Evolutionary conservation across 1,139 yeast genomes (phyloP), one percentile per base, ranked within the genome.

Genomic region (Arxiozyma bovina): DNA sequence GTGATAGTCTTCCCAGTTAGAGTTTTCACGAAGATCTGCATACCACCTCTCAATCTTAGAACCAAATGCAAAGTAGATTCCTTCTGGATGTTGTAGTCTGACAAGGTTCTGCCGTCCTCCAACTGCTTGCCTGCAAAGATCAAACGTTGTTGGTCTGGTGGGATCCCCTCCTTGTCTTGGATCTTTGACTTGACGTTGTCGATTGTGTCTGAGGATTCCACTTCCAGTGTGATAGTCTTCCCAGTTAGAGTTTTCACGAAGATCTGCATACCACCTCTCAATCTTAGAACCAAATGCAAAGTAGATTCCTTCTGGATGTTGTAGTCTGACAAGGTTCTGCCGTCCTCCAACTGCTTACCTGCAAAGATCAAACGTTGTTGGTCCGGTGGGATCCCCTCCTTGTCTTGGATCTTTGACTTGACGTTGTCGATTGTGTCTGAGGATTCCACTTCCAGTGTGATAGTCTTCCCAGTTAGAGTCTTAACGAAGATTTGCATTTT

Each of bases 351-450:
- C 79, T 90, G 97, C 82, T 90, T 91, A 85, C 98, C 98, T 73
- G 97, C 98, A 75, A 91, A 91, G 82, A 91, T 89, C 74, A 91
- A 82, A 80, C 97, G 87, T 80, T 91, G 97, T 78, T 90, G 96
- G 77, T 90, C 98, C 65, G 97, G 96, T 75, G 97, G 97, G 70
- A 91, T 90, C 71, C 97, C 97, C 77, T 90, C 97, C 81, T 89
- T 89, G 83, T 89, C 97, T 80, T 89, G 96, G 77, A 93, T 91
- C 86, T 91, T 90, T 76, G 96, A 82, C 83, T 93, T 91, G 82
- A 93, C 97, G 65, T 83, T 82, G 69, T 83, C 88, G 58, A 83
- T 83, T 53, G 87, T 82, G 74, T 83, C 87, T 4, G 87, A 82
- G 17, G 87, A 83, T 66, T 83, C 87, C 48, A 82, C 86, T 69